These are phyloP conservation scores for Chondrostereum purpureum DNA, from an alignment of 1,284 basidiomycete species.

Conservation along the genomic window DNA sequence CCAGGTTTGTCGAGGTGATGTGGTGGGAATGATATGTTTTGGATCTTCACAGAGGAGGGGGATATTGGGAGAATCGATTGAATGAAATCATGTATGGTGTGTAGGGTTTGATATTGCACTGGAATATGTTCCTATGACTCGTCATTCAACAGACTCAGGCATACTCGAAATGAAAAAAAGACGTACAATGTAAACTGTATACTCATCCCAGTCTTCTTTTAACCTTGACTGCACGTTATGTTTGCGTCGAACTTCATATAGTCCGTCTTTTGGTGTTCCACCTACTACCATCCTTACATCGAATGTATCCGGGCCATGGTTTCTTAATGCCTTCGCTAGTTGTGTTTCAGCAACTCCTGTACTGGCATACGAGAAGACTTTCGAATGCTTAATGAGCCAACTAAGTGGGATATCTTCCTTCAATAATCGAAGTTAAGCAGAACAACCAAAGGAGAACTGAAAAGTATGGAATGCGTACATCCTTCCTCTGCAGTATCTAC, in stretches of 20 bases:
- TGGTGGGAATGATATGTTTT: conserved; percentile 47
- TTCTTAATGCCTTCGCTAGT: conserved; percentile 50
- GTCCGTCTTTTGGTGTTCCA: conserved; percentile 33
- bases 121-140: conserved; percentile 66
- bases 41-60: conserved; percentile 27
- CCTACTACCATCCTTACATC: conserved; percentile 56
- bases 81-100: conserved; percentile 41
- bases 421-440: conserved; percentile 16
- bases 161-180: conserved; percentile 3
- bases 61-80: conserved; percentile 21
- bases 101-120: conserved; percentile 36
- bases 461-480: conserved; percentile 37
- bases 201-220: conserved; percentile 60
- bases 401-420: conserved; percentile 51
- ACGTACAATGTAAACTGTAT: conserved; percentile 61
- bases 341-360: conserved; percentile 34
- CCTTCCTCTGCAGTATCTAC: conserved; percentile 35
- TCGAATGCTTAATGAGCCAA: conserved; percentile 37
- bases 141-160: neutral
- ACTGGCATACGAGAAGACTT: conserved; percentile 22
- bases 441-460: conserved; percentile 6
- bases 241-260: conserved; percentile 55
- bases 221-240: too few relatives aligned
- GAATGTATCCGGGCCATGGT: conserved; percentile 34
- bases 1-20: conserved; percentile 55